These are phyloP conservation scores for Colletotrichum sp. DNA, from an alignment of 2,329 filamentous ascomycete genomes.

Conservation along the genomic window DNA sequence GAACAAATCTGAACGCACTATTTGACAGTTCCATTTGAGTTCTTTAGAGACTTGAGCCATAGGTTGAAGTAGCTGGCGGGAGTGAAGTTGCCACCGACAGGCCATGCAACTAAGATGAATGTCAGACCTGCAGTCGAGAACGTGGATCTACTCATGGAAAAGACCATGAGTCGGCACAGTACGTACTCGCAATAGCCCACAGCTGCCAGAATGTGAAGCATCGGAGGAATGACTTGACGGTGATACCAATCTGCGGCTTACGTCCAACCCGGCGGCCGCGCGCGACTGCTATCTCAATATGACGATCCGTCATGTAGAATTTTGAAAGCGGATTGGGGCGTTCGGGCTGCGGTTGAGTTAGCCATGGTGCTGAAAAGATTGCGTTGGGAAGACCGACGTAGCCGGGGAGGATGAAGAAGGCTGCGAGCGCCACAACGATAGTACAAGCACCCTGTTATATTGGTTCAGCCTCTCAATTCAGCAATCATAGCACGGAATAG, in stretches of 20 bases:
- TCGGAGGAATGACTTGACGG: not conserved
- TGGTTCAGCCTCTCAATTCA: fast-evolving
- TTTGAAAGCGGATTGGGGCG: slow-evolving; percentile 1
- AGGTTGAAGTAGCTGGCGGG: slow-evolving; percentile 10
- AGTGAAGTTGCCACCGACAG: slow-evolving; percentile 8
- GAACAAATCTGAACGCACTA: not conserved
- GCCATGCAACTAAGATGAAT: not conserved
- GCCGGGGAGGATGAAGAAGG: slow-evolving; percentile 9
- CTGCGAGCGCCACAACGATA: not conserved
- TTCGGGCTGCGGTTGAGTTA: not conserved
- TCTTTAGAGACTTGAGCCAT: slow-evolving; percentile 4
- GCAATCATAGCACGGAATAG: fast-evolving
- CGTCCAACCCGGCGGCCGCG: not conserved
- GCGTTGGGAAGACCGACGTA: not conserved
- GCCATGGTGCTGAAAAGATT: fast-evolving
- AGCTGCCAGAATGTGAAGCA: slow-evolving; percentile 13
- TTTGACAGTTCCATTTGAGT: slow-evolving; percentile 2
- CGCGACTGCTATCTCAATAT: slow-evolving; percentile 4
- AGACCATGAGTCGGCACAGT: not conserved
- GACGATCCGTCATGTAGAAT: not conserved
- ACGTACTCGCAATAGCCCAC: slow-evolving; percentile 7
- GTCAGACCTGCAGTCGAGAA: not conserved
- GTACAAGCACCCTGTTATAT: not conserved
- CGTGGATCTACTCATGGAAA: fast-evolving
- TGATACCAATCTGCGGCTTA: slow-evolving; percentile 12